Percentiles rank a stretch among this genome's conserved stretches.
Conservation (phyloP, 768 basidiomycete species). For the Chalciporus pseudorubinellus region DNA sequence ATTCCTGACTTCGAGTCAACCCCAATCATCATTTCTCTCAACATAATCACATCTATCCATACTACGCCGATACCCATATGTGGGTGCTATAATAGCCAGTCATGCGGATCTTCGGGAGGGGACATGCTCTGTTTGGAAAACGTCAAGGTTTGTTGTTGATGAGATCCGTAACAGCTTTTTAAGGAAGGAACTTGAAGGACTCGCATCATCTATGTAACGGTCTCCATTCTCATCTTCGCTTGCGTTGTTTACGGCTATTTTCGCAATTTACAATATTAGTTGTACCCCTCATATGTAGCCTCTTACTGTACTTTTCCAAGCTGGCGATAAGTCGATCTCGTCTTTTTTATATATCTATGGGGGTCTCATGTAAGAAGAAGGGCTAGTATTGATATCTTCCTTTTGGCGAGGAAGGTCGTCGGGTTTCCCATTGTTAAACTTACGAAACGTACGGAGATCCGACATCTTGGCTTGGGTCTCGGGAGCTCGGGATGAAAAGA, state of each 20-base stretch:
- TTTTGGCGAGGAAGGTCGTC: neutral
- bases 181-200: slow-evolving; percentile 23
- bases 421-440: neutral
- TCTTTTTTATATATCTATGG: neutral
- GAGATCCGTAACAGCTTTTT: slow-evolving; percentile 17
- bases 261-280: slow-evolving; percentile 5
- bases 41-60: neutral
- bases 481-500: too few species aligned
- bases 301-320: slow-evolving; percentile 7
- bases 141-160: neutral
- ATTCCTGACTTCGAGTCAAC: neutral
- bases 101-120: neutral
- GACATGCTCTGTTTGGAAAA: slow-evolving; percentile 5
- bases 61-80: slow-evolving; percentile 1
- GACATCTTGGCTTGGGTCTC: neutral
- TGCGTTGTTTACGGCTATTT: slow-evolving; percentile 8
- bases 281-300: slow-evolving; percentile 16
- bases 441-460: neutral
- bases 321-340: neutral
- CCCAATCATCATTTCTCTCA: neutral
- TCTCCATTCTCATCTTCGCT: slow-evolving; percentile 3
- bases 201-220: slow-evolving; percentile 1
- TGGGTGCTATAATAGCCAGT: slow-evolving; percentile 7
- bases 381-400: neutral
- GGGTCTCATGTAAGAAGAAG: neutral